Conservation (phyloP, 345 rosid genomes). For the Aquilaria sinensis region DNA sequence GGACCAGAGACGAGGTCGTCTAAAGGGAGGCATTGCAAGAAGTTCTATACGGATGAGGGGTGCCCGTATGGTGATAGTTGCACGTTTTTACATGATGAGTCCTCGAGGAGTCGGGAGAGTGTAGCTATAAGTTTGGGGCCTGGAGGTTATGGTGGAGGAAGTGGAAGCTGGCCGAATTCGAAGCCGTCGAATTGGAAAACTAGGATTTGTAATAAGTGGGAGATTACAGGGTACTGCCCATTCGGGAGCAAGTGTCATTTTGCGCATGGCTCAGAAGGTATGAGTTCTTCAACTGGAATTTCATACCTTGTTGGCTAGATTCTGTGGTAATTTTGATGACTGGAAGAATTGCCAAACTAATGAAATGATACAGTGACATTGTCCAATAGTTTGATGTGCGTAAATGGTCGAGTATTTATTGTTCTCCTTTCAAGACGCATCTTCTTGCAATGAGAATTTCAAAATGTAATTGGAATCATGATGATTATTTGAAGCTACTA, state of each 20-base stretch:
- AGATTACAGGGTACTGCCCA: slow-evolving; percentile 83
- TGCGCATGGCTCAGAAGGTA: slow-evolving; percentile 87
- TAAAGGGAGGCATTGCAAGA: slow-evolving; percentile 89
- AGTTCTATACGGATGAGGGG: slow-evolving; percentile 84
- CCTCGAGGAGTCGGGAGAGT: slow-evolving; percentile 79
- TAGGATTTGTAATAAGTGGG: slow-evolving; percentile 90
- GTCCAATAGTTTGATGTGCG: no score
- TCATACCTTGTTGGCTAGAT: no score
- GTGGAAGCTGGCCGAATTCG: slow-evolving; percentile 28
- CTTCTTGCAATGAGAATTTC: no score
- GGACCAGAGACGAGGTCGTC: slow-evolving; percentile 48
- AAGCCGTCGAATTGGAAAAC: slow-evolving; percentile 97
- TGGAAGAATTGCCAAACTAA: no score
- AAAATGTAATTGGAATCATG: no score
- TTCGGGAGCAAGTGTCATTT: slow-evolving; percentile 90
- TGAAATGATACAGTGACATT: no score
- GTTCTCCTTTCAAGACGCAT: no score
- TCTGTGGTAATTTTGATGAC: neutral
- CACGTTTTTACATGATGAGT: slow-evolving; percentile 79
- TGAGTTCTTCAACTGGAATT: neutral
- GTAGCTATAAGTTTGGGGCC: slow-evolving; percentile 88
- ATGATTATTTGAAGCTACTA: neutral
- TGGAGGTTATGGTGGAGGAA: slow-evolving; percentile 57
- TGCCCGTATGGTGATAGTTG: slow-evolving; percentile 88
- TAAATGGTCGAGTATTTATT: no score